Base-by-base conservation (phyloP, 2,329 filamentous ascomycete genomes). In the Epichloe hybrida region DNA sequence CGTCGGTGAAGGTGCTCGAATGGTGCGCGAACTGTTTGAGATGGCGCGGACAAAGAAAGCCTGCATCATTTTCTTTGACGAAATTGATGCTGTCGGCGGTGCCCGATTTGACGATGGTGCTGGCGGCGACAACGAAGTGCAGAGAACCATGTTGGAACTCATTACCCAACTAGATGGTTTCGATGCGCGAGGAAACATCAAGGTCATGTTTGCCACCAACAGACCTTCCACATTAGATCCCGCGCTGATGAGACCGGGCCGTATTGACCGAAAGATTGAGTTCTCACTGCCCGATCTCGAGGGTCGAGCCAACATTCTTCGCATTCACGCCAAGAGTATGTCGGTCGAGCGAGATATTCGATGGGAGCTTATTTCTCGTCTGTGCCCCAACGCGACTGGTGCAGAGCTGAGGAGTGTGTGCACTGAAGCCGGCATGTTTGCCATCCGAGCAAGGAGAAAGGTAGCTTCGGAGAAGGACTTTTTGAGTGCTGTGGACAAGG, bases 31-130 rank as follows among this genome's bases (percentile, higher is more conserved):
- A 72, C 80, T 98, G 3, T 98, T 98, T 68, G 93, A 98, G 73
- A 98, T 98, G 93, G 93, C 93, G 9, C 83, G 93, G 60, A 97
- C 93, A 52, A 98, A 98, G 80, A 98, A 98, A 73, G 93, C 93
- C 0, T 98, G 93, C 70, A 98, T 98, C 66, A 98, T 98, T 72
- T 98, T 98, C 82, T 71, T 71, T 46, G 93, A 98, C 67, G 93
- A 98, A 73, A 93, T 97, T 55, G 91, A 97, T 68, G 91, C 91
- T 46, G 88, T 97, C 50, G 91, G 91, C 64, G 91, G 91, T 60
- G 91, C 91, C 39, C 88, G 91, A 69, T 96, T 97, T 65, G 91
- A 97, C 62, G 91, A 97, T 61, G 91, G 91, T 58, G 91, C 91
- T 55, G 91, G 91, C 61, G 91, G 91, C 63, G 91, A 97, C 70